phyloP scores from a whole-genome alignment of 139 green algal species.

The Axilococcus clingmanii region DNA sequence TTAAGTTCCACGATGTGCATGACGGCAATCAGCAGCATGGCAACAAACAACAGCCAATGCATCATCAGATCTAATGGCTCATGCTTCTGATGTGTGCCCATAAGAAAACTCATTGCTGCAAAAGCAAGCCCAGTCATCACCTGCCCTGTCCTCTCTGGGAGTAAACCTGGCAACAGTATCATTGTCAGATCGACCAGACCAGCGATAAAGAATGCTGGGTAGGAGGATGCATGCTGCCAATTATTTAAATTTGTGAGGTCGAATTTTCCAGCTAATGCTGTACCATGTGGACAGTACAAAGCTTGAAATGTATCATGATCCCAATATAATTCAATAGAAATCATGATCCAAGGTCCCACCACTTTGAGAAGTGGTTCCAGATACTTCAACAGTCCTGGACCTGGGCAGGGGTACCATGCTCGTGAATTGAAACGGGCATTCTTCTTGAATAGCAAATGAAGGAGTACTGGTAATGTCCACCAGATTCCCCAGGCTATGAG shows the following conservation, averaged over 20 bases:
- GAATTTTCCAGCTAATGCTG: constrained; percentile 18
- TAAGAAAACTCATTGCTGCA: constrained; percentile 21
- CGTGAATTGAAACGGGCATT: constrained; percentile 1
- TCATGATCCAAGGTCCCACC: constrained; percentile 4
- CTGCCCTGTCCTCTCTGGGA: constrained; percentile 14
- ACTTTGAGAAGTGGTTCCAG: constrained; percentile 19
- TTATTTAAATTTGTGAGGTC: constrained; percentile 25
- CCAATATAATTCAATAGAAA: constrained; percentile 19
- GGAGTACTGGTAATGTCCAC: constrained; percentile 8
- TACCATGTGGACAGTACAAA: constrained; percentile 23
- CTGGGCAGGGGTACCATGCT: constrained; percentile 10
- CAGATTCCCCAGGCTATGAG: constrained; percentile 13
- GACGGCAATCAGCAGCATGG: constrained; percentile 13
- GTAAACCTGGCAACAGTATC: constrained; percentile 1
- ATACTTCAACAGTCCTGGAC: background rate
- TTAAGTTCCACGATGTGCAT: constrained; percentile 19
- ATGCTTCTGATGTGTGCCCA: constrained; percentile 31
- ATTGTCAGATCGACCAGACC: constrained; percentile 28
- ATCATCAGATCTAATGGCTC: constrained; percentile 20
- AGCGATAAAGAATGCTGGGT: constrained; percentile 22
- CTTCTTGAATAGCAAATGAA: constrained; percentile 2
- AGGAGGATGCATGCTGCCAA: constrained; percentile 32
- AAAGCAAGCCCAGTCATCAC: constrained; percentile 20
- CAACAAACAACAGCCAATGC: constrained; percentile 33
- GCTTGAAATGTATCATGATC: constrained; percentile 17